Percentiles rank a stretch among this genome's conserved stretches.
Conservation (phyloP, 164 flowering plant species). For the Vitis rotundifolia region DNA sequence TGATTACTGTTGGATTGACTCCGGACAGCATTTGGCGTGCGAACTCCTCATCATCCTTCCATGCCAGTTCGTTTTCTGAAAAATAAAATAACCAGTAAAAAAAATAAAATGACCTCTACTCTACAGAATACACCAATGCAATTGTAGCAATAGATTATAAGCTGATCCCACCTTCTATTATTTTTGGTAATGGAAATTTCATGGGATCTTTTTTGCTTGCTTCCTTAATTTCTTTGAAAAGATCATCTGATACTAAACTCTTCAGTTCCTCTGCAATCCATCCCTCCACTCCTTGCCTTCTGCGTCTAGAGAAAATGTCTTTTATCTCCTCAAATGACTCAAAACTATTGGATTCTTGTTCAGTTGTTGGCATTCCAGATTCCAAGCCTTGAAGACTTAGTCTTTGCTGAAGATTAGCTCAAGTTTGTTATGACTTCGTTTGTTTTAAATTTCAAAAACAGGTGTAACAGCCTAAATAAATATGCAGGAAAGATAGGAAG, state of each 20-base stretch:
- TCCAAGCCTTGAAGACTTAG: no score
- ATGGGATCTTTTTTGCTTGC: not conserved
- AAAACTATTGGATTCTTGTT: conserved; percentile 4
- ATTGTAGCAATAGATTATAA: not conserved
- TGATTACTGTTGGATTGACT: conserved; percentile 25
- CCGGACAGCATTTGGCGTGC: conserved; percentile 39
- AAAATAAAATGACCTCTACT: not conserved
- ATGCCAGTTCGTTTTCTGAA: conserved; percentile 23
- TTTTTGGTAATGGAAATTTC: conserved; percentile 24
- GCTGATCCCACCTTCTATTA: conserved; percentile 17
- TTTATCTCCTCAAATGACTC: conserved; percentile 26
- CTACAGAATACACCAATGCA: no score
- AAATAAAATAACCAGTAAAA: not conserved
- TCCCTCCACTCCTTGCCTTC: conserved; percentile 9
- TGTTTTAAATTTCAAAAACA: no score
- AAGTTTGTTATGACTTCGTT: no score
- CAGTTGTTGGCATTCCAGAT: no score
- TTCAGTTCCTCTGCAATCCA: conserved; percentile 6
- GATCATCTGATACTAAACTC: conserved; percentile 10
- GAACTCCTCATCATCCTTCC: conserved; percentile 31
- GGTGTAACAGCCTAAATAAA: no score
- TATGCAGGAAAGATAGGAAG: no score
- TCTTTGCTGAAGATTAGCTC: no score
- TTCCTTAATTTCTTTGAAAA: conserved; percentile 4
- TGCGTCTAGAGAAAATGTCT: conserved; percentile 10